Evolutionary conservation across 2,329 filamentous ascomycete genomes (phyloP).

Genomic region (Aspergillus tubingensis): DNA sequence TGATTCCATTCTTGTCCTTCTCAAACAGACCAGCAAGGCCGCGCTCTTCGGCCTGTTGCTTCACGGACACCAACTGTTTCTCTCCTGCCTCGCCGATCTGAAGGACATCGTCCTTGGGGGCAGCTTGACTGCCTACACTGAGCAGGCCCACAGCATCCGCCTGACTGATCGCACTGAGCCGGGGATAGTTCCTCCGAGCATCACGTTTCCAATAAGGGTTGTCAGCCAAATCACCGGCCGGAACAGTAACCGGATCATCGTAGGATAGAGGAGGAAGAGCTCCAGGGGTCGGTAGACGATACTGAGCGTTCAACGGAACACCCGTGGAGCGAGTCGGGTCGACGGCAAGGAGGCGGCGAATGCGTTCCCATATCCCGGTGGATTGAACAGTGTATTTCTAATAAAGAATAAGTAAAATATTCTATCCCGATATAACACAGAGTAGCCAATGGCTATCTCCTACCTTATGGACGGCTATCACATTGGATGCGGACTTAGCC

Average conservation of each 20-base stretch:
- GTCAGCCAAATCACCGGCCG: slow-evolving; percentile 84
- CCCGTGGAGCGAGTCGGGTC: slow-evolving; percentile 89
- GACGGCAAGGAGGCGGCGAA: slow-evolving; percentile 77
- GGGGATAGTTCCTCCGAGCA: slow-evolving; percentile 76
- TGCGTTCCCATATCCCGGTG: slow-evolving; percentile 78
- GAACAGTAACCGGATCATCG: slow-evolving; percentile 78
- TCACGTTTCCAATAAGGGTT: slow-evolving; percentile 98
- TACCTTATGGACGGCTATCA: slow-evolving; percentile 42
- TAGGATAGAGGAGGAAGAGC: slow-evolving; percentile 69
- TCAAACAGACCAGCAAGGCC: slow-evolving; percentile 74
- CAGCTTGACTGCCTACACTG: slow-evolving; percentile 76
- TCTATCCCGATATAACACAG: background rate
- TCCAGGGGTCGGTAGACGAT: slow-evolving; percentile 81
- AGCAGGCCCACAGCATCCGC: slow-evolving; percentile 82
- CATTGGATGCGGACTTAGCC: slow-evolving; percentile 42
- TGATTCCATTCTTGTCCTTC: slow-evolving; percentile 58
- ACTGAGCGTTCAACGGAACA: slow-evolving; percentile 89
- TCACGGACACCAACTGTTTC: slow-evolving; percentile 73
- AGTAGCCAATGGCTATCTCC: background rate
- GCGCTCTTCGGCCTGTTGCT: slow-evolving; percentile 70
- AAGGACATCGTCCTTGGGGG: slow-evolving; percentile 74
- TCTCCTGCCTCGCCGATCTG: slow-evolving; percentile 74
- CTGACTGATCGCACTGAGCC: slow-evolving; percentile 77
- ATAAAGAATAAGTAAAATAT: background rate
- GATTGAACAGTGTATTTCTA: slow-evolving; percentile 98